Conservation (phyloP, 1,284 basidiomycete genomes). For the Hymenochaete sp. region DNA sequence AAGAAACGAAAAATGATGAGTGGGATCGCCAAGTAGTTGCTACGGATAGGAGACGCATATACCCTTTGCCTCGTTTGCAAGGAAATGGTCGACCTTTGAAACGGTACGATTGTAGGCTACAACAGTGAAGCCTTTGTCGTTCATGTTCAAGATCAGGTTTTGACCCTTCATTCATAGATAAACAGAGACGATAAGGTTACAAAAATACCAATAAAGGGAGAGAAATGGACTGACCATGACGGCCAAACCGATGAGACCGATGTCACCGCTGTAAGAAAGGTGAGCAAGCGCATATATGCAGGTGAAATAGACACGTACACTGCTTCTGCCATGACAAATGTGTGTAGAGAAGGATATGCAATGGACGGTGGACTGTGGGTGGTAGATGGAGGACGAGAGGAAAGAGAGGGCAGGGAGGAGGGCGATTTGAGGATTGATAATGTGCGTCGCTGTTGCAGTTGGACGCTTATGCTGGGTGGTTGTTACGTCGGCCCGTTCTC, state of each 20-base stretch:
- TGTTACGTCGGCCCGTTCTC: too few species aligned
- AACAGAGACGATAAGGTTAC: neutral
- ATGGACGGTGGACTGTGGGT: neutral
- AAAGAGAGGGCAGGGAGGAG: neutral
- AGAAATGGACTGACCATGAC: slow-evolving; percentile 88
- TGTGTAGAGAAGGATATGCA: neutral
- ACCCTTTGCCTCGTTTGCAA: slow-evolving; percentile 98
- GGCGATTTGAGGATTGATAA: slow-evolving; percentile 13
- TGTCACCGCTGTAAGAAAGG: slow-evolving; percentile 58
- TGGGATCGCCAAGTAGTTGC: slow-evolving; percentile 10
- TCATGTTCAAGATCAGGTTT: slow-evolving; percentile 97
- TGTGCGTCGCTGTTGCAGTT: neutral
- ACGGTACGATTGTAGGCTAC: slow-evolving; percentile 96
- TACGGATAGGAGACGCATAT: slow-evolving; percentile 6
- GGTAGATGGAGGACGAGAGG: slow-evolving; percentile 9
- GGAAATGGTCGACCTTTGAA: slow-evolving; percentile 94
- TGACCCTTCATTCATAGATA: slow-evolving; percentile 59
- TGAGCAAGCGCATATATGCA: neutral
- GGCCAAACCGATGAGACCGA: slow-evolving; percentile 91
- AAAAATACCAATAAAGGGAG: neutral
- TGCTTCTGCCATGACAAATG: slow-evolving; percentile 14
- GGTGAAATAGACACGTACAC: slow-evolving; percentile 10
- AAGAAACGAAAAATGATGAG: slow-evolving; percentile 19
- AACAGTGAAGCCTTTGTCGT: slow-evolving; percentile 98
- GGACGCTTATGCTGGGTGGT: too few species aligned